Percentiles rank a stretch among this genome's conserved stretches.
Evolutionary conservation across 768 basidiomycete species (phyloP).

Genomic region (Scleroderma citrinum): DNA sequence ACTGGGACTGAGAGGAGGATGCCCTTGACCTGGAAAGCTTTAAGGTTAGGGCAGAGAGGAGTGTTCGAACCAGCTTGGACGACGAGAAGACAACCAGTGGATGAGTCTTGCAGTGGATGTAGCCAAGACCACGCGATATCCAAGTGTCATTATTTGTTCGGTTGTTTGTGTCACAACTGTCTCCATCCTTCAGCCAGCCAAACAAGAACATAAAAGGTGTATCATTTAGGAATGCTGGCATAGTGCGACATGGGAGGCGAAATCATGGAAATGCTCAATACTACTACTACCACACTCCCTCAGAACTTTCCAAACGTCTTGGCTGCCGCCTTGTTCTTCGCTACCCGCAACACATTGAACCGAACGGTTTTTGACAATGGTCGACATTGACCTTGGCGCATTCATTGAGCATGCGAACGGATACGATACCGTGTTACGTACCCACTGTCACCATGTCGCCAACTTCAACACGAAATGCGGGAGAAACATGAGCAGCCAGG

Average conservation of each 20-base stretch:
- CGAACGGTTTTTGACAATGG: constrained; percentile 98
- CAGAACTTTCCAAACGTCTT: constrained; percentile 97
- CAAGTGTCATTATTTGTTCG: constrained; percentile 28
- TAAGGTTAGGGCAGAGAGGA: constrained; percentile 70
- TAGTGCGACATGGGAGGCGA: constrained; percentile 21
- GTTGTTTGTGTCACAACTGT: constrained; percentile 22
- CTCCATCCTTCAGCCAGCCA: no score
- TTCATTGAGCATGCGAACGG: background rate
- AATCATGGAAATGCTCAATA: constrained; percentile 18
- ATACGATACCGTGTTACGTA: constrained; percentile 35
- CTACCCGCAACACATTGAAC: constrained; percentile 97
- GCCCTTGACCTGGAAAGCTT: constrained; percentile 67
- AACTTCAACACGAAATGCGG: constrained; percentile 95
- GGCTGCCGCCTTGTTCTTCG: constrained; percentile 84
- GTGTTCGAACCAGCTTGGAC: constrained; percentile 74
- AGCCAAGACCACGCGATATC: constrained; percentile 17
- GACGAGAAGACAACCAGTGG: constrained; percentile 7
- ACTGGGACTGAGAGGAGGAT: constrained; percentile 68
- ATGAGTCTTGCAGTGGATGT: constrained; percentile 12
- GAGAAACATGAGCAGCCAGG: constrained; percentile 93
- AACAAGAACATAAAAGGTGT: no score
- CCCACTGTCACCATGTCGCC: constrained; percentile 96
- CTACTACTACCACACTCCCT: constrained; percentile 16
- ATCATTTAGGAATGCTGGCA: constrained; percentile 12
- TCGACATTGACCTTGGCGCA: constrained; percentile 82